These are phyloP conservation scores for Candida yuanshanica DNA, from an alignment of 805 yeast genomes.

Conservation along the genomic window DNA sequence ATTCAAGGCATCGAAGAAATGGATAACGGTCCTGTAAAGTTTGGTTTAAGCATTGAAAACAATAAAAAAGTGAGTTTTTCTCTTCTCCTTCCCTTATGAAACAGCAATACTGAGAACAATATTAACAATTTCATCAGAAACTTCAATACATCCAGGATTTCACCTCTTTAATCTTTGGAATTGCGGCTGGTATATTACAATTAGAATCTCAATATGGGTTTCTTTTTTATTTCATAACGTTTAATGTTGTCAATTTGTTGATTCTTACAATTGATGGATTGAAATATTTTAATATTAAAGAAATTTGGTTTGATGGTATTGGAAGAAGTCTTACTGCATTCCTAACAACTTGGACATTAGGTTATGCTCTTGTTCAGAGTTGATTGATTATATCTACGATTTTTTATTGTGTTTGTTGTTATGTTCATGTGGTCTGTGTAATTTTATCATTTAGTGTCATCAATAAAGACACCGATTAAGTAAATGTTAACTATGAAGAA, in stretches of 20 bases:
- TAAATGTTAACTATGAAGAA: slow-evolving; percentile 62
- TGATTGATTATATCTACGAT: neutral
- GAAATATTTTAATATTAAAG: slow-evolving; percentile 1
- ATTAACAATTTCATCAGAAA: slow-evolving; percentile 27
- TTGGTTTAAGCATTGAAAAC: neutral
- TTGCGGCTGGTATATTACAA: slow-evolving; percentile 21
- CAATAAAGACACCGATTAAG: slow-evolving; percentile 52
- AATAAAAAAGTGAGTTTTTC: neutral
- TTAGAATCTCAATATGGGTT: slow-evolving; percentile 21
- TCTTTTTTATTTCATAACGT: slow-evolving; percentile 5
- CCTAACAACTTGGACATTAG: slow-evolving; percentile 22
- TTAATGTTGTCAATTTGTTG: neutral
- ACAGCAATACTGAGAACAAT: neutral
- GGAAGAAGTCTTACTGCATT: slow-evolving; percentile 17
- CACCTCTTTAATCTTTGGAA: slow-evolving; percentile 20
- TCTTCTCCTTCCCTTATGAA: neutral
- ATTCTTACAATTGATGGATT: slow-evolving; percentile 5
- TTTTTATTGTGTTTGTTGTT: neutral
- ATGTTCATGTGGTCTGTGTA: neutral
- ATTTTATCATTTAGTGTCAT: slow-evolving; percentile 25
- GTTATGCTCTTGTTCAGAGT: slow-evolving; percentile 21
- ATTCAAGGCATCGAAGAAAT: no score
- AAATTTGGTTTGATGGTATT: slow-evolving; percentile 11
- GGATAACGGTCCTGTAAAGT: neutral
- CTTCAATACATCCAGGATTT: slow-evolving; percentile 21